Evolutionary conservation across 2,329 filamentous ascomycete genomes (phyloP), one percentile per base, ranked within the genome.

Genomic region (Apiospora arundinis): DNA sequence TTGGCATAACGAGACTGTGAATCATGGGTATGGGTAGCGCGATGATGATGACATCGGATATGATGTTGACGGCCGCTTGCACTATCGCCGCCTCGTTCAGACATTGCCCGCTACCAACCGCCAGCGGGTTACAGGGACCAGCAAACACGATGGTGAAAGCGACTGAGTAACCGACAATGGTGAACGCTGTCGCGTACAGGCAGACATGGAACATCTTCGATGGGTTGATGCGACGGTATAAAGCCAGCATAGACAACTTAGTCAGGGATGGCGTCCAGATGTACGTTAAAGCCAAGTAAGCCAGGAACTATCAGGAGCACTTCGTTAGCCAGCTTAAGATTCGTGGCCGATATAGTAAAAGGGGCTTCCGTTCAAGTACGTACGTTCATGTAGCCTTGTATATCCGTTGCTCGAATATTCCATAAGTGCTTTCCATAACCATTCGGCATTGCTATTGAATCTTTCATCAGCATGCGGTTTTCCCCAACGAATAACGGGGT

Each of bases 151-250:
- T 21, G 4, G 46, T 49, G 45, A 68, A n/a, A 12, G 37, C 18
- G 3, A 52, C 32, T 4, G 67, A 52, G 28, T 68, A 68, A 16
- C 49, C 25, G 5, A 42, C 4, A 8, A 32, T 40, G 8, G 2
- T 9, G 3, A 28, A 3, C 9, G 44, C 45, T 8, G 46, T 45
- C 3, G 23, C 14, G 18, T 48, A 37, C 14, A 68, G 11, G 9
- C 45, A 37, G 1, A 52, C 7, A 16, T 45, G 45, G 32, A 52
- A 48, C 16, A 25, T 11, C 12, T 32, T 32, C n/a, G 23, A 37
- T 2, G 67, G 67, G 28, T 68, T 45, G 25, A 68, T 37, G 25
- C 44, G 67, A n/a, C 14, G 46, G 21, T 68, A 68, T 8, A 68
- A 28, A 4, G 44, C 46, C 14, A 68, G 32, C 45, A 68, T 52